phyloP scores from a whole-genome alignment of 805 yeast species.

The Suhomyces tanzawaensis region DNA sequence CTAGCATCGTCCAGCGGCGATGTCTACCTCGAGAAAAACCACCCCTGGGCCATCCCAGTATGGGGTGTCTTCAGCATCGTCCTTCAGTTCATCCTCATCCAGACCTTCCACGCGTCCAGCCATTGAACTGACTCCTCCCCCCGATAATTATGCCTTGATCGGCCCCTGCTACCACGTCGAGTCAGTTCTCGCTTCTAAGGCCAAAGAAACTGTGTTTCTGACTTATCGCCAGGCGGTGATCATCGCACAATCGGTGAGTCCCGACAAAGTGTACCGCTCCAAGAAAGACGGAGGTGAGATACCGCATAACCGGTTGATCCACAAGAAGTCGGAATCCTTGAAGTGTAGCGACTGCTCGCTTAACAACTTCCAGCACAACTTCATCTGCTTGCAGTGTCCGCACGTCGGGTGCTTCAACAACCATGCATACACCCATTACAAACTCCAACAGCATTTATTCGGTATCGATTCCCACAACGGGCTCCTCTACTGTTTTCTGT shows the following conservation, averaged over 20 bases:
- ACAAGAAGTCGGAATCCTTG: slow-evolving; percentile 43
- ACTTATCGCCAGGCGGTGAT: slow-evolving; percentile 54
- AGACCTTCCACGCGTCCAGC: background rate
- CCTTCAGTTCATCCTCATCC: background rate
- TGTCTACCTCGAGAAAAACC: slow-evolving; percentile 7
- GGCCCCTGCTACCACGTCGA: slow-evolving; percentile 50
- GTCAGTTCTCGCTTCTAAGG: slow-evolving; percentile 47
- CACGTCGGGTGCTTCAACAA: slow-evolving; percentile 65
- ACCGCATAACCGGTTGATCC: slow-evolving; percentile 37
- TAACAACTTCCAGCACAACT: slow-evolving; percentile 43
- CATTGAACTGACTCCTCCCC: slow-evolving; percentile 14
- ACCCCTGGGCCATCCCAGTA: slow-evolving; percentile 2
- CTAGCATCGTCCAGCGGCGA: background rate
- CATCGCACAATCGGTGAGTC: slow-evolving; percentile 37
- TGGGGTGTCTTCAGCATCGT: background rate
- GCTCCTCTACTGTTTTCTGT: slow-evolving; percentile 72
- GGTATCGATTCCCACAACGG: slow-evolving; percentile 66
- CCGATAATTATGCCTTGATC: slow-evolving; percentile 29
- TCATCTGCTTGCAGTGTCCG: slow-evolving; percentile 74
- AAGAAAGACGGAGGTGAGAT: slow-evolving; percentile 39
- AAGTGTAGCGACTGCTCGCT: slow-evolving; percentile 51
- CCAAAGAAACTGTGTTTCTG: slow-evolving; percentile 46
- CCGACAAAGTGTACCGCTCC: slow-evolving; percentile 24
- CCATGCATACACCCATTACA: slow-evolving; percentile 35
- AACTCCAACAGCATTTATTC: slow-evolving; percentile 33